Base-by-base conservation (phyloP, 352 stramenopile species). In the Pythium rhizo-oryzae region DNA sequence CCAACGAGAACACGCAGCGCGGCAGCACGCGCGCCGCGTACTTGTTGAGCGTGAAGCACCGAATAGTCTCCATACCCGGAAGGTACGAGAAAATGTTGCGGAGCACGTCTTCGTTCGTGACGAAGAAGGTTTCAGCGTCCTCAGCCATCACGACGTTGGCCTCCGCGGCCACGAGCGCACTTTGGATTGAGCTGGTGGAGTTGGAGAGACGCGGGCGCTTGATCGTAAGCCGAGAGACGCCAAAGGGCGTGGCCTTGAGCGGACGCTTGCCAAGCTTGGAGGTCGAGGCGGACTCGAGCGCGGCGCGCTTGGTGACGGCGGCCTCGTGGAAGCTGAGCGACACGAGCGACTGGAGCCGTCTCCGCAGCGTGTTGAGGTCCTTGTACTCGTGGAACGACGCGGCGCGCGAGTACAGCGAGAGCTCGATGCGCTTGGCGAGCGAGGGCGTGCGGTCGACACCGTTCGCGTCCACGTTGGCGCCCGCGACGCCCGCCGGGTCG, bases 251-350 rank as follows among this genome's bases (percentile, higher is more conserved):
- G 1, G 72, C 59, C 59, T 68, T 63, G 39, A 75, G 57, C 21
- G 85, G 84, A 35, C 81, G 82, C 65, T 92, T 93, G 30, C 84
- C 83, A 1, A 89, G 58, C 62, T 62, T 74, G 16, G 56, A 70
- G 64, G 76, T 49, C 53, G 73, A 50, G 8, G 59, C 59, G 70
- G 67, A 25, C 62, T 76, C 64, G 49, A 61, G 56, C 49, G 53
- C 69, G 28, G 44, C 81, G 16, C 79, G 73, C 24, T 89, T 85
- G 18, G 83, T 81, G 21, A 89, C 85, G 0, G 87, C 87, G 0
- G 87, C 87, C 62, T 96, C 87, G 59, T 96, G 87, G 72, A 91
- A 96, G 68, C 85, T 94, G n/a, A 96, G 78, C 62, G 85, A 91
- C 51, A 94, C 88, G 41, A 96, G 81, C 50, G 85, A 94, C 72